phyloP scores from a whole-genome alignment of 1,139 yeast genomes.

The Lodderomyces oxycetoniae region DNA sequence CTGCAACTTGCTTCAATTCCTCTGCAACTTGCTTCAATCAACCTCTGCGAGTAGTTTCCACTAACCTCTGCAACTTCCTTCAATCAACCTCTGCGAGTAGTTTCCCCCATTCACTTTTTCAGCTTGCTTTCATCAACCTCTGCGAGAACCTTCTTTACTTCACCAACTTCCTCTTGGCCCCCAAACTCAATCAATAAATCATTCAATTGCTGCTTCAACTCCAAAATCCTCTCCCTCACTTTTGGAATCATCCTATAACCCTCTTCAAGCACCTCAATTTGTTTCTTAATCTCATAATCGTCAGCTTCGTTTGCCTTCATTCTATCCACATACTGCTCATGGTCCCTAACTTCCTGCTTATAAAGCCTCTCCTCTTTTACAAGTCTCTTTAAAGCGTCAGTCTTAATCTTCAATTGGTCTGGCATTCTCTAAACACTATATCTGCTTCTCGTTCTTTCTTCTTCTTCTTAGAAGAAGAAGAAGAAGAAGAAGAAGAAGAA shows the following conservation, averaged over 20 bases:
- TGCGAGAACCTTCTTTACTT: constrained; percentile 33
- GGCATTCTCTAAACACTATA: constrained; percentile 31
- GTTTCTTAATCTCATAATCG: constrained; percentile 67
- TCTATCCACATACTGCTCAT: constrained; percentile 43
- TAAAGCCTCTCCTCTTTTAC: constrained; percentile 69
- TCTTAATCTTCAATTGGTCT: constrained; percentile 68
- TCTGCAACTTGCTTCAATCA: too few relatives aligned
- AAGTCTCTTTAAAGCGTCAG: constrained; percentile 67
- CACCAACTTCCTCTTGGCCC: constrained; percentile 48
- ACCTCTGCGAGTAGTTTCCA: too few relatives aligned
- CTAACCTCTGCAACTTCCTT: too few relatives aligned
- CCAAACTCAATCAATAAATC: constrained; percentile 23
- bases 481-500: constrained; percentile 1
- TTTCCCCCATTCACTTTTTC: too few relatives aligned
- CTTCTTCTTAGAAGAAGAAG: background rate
- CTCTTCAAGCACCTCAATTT: constrained; percentile 59
- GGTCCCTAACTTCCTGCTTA: constrained; percentile 60
- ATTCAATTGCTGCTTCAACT: constrained; percentile 45
- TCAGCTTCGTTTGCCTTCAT: constrained; percentile 48
- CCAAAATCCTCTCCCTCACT: constrained; percentile 47
- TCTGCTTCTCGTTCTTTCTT: background rate
- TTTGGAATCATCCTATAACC: constrained; percentile 67
- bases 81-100: too few relatives aligned
- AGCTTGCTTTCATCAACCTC: too few relatives aligned
- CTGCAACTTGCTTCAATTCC: too few relatives aligned